These are phyloP conservation scores for Cadophora gregata DNA, from an alignment of 2,329 filamentous ascomycete species.

Conservation along the genomic window DNA sequence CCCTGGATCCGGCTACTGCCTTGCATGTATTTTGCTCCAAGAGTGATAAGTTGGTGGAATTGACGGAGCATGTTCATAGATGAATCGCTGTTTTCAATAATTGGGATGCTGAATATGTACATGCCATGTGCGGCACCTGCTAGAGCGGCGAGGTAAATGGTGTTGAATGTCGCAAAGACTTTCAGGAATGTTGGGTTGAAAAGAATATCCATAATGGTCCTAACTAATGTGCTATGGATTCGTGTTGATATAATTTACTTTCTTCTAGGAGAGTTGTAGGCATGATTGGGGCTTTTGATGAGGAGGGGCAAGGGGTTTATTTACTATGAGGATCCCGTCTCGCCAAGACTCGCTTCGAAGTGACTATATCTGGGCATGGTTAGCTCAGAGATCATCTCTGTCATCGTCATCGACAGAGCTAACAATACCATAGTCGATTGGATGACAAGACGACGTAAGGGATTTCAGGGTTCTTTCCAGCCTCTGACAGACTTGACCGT, in stretches of 20 bases:
- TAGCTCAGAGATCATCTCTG: neutral
- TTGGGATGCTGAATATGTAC: neutral
- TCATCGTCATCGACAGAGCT: neutral
- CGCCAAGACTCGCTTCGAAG: neutral
- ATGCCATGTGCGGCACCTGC: neutral
- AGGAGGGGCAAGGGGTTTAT: neutral
- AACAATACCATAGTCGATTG: neutral
- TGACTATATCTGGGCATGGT: neutral
- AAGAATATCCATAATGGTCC: neutral
- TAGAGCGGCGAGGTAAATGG: neutral
- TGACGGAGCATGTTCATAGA: neutral
- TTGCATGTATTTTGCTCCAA: slow-evolving; percentile 1
- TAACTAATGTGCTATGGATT: too few relatives aligned
- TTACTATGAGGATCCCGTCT: neutral
- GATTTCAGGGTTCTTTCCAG: neutral
- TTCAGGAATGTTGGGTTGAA: neutral
- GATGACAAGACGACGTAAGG: neutral
- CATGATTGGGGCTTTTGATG: too few relatives aligned
- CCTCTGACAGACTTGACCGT: too few relatives aligned
- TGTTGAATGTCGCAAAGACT: neutral
- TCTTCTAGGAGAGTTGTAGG: too few relatives aligned
- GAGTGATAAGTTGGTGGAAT: neutral
- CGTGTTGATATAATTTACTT: too few relatives aligned
- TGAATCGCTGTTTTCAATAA: neutral
- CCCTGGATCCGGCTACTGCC: neutral